Evolutionary conservation across 768 basidiomycete genomes (phyloP), one percentile per base, ranked within the genome.

Genomic region (Clitopilus passeckerianus): DNA sequence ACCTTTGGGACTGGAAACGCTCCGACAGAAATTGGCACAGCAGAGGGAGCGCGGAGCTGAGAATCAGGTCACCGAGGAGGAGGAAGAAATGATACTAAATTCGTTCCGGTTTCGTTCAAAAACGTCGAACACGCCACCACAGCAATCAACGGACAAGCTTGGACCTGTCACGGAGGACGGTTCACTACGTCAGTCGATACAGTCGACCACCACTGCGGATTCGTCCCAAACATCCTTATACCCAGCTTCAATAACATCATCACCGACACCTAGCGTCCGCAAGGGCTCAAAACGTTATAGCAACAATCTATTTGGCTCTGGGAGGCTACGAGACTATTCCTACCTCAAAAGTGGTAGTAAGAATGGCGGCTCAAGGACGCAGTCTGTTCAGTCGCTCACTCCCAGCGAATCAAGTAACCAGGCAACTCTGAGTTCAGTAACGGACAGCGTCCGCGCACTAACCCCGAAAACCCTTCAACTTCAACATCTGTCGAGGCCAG

Each of bases 291-390:
- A 89, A 72, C 83, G 91, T 52, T 89, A 90, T 71, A 92, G 90
- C 76, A 93, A 93, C 70, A 93, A 93, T 67, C 76, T 94, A 54
- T 93, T 93, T 62, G 87, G 90, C 53, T 93, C 91, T 16, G 86
- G 87, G n/a, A 82, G 86, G 58, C 79, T 91, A 65, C 80, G 87
- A 58, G 91, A 93, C 70, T 85, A 91, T 67, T 76, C 78, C 9
- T 90, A 92, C 70, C 70, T 90, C 65, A 84, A 86, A 60, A 82
- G 78, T 67, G 77, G 80, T 55, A 67, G 76, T 20, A 81, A 76
- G 57, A 67, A 69, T 57, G 70, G 75, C 58, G 73, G 76, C 71
- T 63, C 77, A 33, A 76, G 80, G 54, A 76, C 82, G 3, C 74
- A 76, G 44, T 55, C 54, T 20, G n/a, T 37, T 14, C 24, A 34